Percentiles rank a stretch among this genome's conserved stretches.
phyloP scores from a whole-genome alignment of 148 eudicot species.

The Rhododendron simsii region DNA sequence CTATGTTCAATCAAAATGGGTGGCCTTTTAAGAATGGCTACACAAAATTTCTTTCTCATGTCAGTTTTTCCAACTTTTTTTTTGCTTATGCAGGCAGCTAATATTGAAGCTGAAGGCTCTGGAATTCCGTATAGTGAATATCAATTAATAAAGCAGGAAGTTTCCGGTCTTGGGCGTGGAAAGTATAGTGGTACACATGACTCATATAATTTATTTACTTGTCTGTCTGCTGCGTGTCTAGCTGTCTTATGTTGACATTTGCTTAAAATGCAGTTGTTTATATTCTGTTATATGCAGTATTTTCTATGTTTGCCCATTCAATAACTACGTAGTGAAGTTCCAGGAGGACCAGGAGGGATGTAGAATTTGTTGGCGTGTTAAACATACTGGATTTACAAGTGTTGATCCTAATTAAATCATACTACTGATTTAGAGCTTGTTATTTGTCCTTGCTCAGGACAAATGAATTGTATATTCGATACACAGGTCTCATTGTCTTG shows the following conservation, averaged over 20 bases:
- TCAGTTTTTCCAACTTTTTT: constrained; percentile 2
- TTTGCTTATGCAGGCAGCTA: constrained; percentile 57
- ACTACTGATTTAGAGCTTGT: not conserved
- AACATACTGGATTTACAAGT: not conserved
- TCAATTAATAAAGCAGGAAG: constrained; percentile 45
- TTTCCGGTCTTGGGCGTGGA: constrained; percentile 41
- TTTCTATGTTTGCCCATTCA: not conserved
- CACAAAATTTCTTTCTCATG: not conserved
- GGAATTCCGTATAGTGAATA: constrained; percentile 47
- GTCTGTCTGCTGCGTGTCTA: not conserved
- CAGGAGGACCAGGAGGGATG: not conserved
- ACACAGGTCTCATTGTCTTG: not conserved
- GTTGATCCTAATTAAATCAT: not conserved
- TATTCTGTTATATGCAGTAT: not conserved
- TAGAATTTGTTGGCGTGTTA: not conserved
- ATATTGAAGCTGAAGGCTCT: constrained; percentile 60
- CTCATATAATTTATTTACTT: not conserved
- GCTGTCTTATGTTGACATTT: not conserved
- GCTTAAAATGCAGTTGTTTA: not conserved
- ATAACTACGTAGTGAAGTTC: not conserved
- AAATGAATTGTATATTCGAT: not conserved
- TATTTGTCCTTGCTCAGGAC: not conserved
- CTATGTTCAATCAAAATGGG: not conserved
- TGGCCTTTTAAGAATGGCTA: not conserved
- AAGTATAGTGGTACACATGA: constrained; percentile 61